Conservation (phyloP, 306 rosid genomes). For the Myrica gale region DNA sequence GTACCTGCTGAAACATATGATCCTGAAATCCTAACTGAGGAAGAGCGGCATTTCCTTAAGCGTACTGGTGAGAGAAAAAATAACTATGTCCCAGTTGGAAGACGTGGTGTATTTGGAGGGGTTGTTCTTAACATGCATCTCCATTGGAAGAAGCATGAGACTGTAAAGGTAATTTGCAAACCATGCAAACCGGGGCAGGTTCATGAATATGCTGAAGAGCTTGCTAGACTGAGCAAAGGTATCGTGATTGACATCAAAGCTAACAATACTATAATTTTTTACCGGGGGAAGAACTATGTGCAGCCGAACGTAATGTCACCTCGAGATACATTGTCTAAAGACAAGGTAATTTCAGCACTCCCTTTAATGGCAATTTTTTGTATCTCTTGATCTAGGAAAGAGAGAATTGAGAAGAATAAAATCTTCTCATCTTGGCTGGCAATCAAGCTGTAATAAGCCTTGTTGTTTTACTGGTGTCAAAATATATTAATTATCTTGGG, state of each 20-base stretch:
- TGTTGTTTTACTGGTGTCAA: background rate
- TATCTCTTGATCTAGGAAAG: background rate
- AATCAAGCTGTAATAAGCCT: background rate
- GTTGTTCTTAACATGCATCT: slow-evolving; percentile 95
- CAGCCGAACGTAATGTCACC: slow-evolving; percentile 86
- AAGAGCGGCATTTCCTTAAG: slow-evolving; percentile 87
- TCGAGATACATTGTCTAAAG: slow-evolving; percentile 73
- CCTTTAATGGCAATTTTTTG: slow-evolving; percentile 18
- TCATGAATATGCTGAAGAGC: slow-evolving; percentile 78
- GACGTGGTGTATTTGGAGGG: slow-evolving; percentile 93
- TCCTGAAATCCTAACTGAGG: slow-evolving; percentile 87
- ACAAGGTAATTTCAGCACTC: slow-evolving; percentile 54
- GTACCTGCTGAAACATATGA: slow-evolving; percentile 59
- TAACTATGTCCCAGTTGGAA: slow-evolving; percentile 71
- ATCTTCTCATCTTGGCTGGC: slow-evolving; percentile 1
- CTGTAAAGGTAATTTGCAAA: slow-evolving; percentile 81
- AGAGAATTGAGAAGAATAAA: background rate
- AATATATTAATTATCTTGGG: background rate
- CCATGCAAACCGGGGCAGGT: slow-evolving; percentile 88
- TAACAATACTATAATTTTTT: slow-evolving; percentile 58
- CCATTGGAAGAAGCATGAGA: slow-evolving; percentile 94
- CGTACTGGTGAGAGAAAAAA: slow-evolving; percentile 93
- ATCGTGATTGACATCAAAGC: slow-evolving; percentile 78
- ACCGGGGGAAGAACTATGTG: slow-evolving; percentile 81
- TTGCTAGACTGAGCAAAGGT: slow-evolving; percentile 86